Conservation (phyloP, 352 stramenopile species). For the Phytopythium mirpurense region DNA sequence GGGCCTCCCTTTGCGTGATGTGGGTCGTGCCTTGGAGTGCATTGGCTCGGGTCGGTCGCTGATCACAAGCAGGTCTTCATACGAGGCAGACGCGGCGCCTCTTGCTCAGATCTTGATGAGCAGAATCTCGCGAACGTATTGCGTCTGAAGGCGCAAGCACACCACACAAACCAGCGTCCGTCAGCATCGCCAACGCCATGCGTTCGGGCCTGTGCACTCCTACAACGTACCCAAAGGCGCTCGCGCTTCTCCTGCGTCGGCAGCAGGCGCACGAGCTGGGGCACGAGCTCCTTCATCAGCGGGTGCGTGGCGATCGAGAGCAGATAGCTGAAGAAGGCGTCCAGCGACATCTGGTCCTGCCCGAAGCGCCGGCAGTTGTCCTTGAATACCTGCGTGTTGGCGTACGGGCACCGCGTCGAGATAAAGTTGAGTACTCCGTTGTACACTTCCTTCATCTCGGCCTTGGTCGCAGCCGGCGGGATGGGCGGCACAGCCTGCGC, state of each 20-base stretch:
- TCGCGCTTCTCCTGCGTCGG: slow-evolving; percentile 84
- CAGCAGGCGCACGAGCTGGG: slow-evolving; percentile 73
- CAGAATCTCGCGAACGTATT: slow-evolving; percentile 3
- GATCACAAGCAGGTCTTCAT: slow-evolving; percentile 1
- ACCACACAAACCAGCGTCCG: neutral
- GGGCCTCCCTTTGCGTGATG: neutral
- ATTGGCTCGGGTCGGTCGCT: neutral
- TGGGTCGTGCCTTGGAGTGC: neutral
- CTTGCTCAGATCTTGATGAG: slow-evolving; percentile 5
- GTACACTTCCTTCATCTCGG: slow-evolving; percentile 83
- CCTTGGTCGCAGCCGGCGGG: slow-evolving; percentile 40
- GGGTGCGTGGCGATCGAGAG: slow-evolving; percentile 72
- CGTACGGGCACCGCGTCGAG: slow-evolving; percentile 69
- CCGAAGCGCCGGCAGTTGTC: slow-evolving; percentile 87
- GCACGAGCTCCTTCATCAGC: slow-evolving; percentile 74
- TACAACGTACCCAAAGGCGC: slow-evolving; percentile 62
- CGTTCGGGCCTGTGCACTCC: too few relatives aligned
- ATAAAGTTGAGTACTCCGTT: slow-evolving; percentile 77
- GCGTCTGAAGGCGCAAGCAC: neutral
- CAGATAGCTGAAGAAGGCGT: slow-evolving; percentile 78
- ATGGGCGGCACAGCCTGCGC: slow-evolving; percentile 46
- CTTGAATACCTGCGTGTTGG: slow-evolving; percentile 81
- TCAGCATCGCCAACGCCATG: neutral
- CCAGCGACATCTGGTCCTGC: slow-evolving; percentile 80
- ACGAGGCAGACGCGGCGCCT: neutral